phyloP scores from a whole-genome alignment of 2,329 filamentous ascomycete species.

The Pseudovirgaria hyperparasitica region DNA sequence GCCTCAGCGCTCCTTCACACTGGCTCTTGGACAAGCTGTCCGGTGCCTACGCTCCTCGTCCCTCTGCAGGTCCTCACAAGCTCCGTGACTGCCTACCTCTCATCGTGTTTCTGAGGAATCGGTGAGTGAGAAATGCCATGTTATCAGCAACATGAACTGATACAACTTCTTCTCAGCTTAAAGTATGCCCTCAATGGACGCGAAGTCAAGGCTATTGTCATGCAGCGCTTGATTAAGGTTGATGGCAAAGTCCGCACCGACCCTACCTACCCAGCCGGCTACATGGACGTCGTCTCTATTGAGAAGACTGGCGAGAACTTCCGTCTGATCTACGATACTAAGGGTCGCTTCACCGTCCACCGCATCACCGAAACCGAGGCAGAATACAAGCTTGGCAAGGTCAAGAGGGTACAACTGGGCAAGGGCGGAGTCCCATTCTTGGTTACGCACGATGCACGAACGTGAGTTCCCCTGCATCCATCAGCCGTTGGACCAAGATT shows the following conservation, averaged over 20 bases:
- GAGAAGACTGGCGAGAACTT: constrained; percentile 99
- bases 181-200: constrained; percentile 99
- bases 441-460: constrained; percentile 99
- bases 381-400: constrained; percentile 99
- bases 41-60: constrained; percentile 57
- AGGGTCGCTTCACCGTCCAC: constrained; percentile 99
- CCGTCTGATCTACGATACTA: constrained; percentile 99
- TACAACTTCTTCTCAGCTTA: constrained; percentile 49
- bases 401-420: constrained; percentile 98
- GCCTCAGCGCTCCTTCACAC: constrained; percentile 96
- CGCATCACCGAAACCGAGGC: constrained; percentile 98
- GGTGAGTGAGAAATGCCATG: too few species aligned
- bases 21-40: constrained; percentile 99
- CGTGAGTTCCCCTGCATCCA: constrained; percentile 99
- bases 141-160: too few species aligned
- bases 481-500: constrained; percentile 84
- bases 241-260: constrained; percentile 99
- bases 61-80: constrained; percentile 90
- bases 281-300: constrained; percentile 99
- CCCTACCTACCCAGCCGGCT: constrained; percentile 90
- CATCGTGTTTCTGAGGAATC: constrained; percentile 90
- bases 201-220: constrained; percentile 94
- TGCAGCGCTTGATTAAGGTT: constrained; percentile 99
- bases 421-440: constrained; percentile 99
- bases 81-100: constrained; percentile 96